phyloP scores from a whole-genome alignment of 202 grass and related monocot genomes.

The Setaria italica region DNA sequence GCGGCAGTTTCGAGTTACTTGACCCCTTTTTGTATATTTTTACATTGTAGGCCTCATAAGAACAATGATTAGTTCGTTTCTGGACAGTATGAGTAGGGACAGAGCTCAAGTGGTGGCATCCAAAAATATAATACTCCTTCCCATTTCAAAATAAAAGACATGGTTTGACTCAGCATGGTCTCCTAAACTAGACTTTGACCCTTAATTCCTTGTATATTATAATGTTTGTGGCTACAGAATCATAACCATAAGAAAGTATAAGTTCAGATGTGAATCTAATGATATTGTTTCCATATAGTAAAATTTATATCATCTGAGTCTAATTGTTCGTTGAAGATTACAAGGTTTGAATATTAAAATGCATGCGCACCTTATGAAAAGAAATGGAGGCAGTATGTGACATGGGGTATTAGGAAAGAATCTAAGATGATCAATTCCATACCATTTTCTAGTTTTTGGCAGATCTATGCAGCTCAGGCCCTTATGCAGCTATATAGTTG shows the following conservation, averaged over 20 bases:
- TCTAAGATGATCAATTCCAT: conserved; percentile 14
- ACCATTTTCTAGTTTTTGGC: conserved; percentile 21
- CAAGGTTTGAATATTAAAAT: background rate
- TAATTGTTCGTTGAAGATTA: background rate
- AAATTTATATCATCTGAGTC: background rate
- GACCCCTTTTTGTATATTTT: background rate
- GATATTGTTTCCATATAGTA: background rate
- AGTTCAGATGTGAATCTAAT: background rate
- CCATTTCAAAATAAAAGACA: background rate
- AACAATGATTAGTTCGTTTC: conserved; percentile 22
- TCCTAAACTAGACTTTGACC: no score
- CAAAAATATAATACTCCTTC: no score
- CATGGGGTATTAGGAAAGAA: conserved; percentile 6
- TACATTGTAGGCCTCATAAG: conserved; percentile 18
- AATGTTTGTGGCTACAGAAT: no score
- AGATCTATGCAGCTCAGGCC: conserved; percentile 25
- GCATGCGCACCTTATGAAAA: background rate
- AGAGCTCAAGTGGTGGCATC: background rate
- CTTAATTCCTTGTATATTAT: no score
- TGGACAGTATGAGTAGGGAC: conserved; percentile 4
- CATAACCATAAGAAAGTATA: no score
- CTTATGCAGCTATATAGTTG: conserved; percentile 18
- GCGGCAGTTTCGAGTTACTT: conserved; percentile 9
- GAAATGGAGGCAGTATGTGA: background rate
- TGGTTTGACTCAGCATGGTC: background rate